Base-by-base conservation (phyloP, 2,329 filamentous ascomycete genomes). In the Aspergillus ochraceus region DNA sequence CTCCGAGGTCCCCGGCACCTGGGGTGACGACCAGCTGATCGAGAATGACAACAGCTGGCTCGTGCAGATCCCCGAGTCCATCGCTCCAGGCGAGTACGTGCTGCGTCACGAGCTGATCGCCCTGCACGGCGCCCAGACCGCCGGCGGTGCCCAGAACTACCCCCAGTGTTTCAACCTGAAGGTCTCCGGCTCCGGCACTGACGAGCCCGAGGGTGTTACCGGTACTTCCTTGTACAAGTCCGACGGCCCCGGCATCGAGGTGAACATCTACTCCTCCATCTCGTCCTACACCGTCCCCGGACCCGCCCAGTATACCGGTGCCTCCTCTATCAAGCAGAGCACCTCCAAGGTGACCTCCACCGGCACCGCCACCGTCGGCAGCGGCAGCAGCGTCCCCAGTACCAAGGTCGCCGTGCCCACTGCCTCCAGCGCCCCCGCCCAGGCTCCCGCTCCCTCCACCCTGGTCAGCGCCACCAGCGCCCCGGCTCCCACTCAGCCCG, bases 81-180 rank as follows among this genome's bases (percentile, higher is more conserved):
- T 83, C 45, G 75, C 75, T 24, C 71, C 78, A 5, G 81, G 81
- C 57, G 77, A 81, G 68, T 83, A 83, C 70, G 73, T 83, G 53
- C 66, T 83, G 60, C 79, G 81, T 46, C 79, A 82, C 69, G 81
- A 83, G 71, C 80, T 82, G 67, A 82, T 83, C 56, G 81, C 77
- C 45, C 78, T 77, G 17, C 81, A 83, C 71, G 71, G 76, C 64
- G 75, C 77, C 19, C 68, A 73, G 6, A 65, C 69, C 2, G 67
- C 69, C 52, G 74, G 77, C 60, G 79, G 79, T 3, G 77, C 79
- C 8, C 79, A 82, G 71, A 81, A 81, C 67, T 83, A 83, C 71
- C 81, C 81, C 53, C 77, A 79, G 61, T 83, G 86, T 71, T 79
- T 84, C 65, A 86, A 88, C 76, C 68, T 88, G 60, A 78, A 84